These are phyloP conservation scores for Capsicum baccatum DNA, from an alignment of 257 asterid species.

Conservation along the genomic window DNA sequence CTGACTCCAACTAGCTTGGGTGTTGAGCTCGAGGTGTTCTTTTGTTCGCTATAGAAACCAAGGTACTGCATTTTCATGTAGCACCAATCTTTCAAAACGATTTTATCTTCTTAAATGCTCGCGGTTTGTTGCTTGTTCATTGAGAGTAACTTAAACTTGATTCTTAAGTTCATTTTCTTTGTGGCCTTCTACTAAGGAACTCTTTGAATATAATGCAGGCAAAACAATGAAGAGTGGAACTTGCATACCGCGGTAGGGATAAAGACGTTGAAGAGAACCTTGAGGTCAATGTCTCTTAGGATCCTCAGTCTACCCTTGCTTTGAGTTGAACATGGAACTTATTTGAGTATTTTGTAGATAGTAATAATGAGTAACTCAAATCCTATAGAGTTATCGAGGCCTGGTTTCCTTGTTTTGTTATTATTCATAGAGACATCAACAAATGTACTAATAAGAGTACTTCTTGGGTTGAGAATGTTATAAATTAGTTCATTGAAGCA, in stretches of 20 bases:
- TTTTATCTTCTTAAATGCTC: too few relatives aligned
- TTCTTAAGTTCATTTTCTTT: not conserved
- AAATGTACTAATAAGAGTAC: conserved; percentile 23
- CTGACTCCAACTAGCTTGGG: too few relatives aligned
- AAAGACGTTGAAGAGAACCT: not conserved
- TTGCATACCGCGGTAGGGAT: not conserved
- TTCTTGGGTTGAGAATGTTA: conserved; percentile 19
- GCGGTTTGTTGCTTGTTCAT: too few relatives aligned
- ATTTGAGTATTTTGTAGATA: conserved; percentile 24
- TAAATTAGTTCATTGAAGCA: conserved; percentile 12
- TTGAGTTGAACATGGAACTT: not conserved
- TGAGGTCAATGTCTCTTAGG: not conserved
- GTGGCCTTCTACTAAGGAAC: not conserved
- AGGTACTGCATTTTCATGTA: too few relatives aligned
- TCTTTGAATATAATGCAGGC: conserved; percentile 26
- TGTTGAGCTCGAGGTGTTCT: too few relatives aligned
- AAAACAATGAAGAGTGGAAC: conserved; percentile 26
- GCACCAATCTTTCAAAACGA: too few relatives aligned
- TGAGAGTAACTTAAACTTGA: too few relatives aligned
- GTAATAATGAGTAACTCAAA: conserved; percentile 27
- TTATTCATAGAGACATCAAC: conserved; percentile 17
- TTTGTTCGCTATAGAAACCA: too few relatives aligned
- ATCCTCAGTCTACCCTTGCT: conserved; percentile 13
- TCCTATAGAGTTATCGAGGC: conserved; percentile 22
- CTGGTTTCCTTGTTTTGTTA: not conserved